phyloP scores from a whole-genome alignment of 1,139 yeast species.

The Suhomyces guaymorum region DNA sequence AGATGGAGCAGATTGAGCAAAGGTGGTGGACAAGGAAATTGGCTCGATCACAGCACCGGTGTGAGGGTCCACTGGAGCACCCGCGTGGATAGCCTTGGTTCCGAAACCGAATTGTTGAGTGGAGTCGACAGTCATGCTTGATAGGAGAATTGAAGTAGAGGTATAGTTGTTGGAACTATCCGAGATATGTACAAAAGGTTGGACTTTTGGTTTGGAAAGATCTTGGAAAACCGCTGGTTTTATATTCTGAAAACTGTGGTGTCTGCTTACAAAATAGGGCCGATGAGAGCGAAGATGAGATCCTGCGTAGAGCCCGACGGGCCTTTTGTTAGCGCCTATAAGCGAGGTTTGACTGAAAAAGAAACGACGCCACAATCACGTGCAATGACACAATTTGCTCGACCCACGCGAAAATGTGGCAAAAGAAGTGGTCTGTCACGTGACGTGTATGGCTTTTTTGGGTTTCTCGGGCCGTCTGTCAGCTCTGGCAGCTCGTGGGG shows the following conservation, averaged over 20 bases:
- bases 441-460: no score
- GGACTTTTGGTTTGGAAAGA: slow-evolving; percentile 11
- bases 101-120: slow-evolving; percentile 52
- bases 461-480: no score
- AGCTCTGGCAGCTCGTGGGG: no score
- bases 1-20: slow-evolving; percentile 77
- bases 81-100: slow-evolving; percentile 83
- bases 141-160: background rate
- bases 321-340: slow-evolving; percentile 1
- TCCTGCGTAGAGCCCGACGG: slow-evolving; percentile 1
- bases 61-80: slow-evolving; percentile 67
- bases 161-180: slow-evolving; percentile 14
- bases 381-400: no score
- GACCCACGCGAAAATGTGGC: no score
- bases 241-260: slow-evolving; percentile 9
- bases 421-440: no score
- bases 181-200: slow-evolving; percentile 11
- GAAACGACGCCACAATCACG: slow-evolving; percentile 6
- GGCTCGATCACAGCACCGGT: slow-evolving; percentile 92
- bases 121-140: slow-evolving; percentile 14
- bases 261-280: slow-evolving; percentile 9
- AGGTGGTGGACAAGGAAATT: slow-evolving; percentile 81
- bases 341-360: slow-evolving; percentile 7
- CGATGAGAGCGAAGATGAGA: slow-evolving; percentile 3
- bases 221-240: background rate